Conservation (phyloP, 2,329 filamentous ascomycete species). For the Meredithiella fracta region DNA sequence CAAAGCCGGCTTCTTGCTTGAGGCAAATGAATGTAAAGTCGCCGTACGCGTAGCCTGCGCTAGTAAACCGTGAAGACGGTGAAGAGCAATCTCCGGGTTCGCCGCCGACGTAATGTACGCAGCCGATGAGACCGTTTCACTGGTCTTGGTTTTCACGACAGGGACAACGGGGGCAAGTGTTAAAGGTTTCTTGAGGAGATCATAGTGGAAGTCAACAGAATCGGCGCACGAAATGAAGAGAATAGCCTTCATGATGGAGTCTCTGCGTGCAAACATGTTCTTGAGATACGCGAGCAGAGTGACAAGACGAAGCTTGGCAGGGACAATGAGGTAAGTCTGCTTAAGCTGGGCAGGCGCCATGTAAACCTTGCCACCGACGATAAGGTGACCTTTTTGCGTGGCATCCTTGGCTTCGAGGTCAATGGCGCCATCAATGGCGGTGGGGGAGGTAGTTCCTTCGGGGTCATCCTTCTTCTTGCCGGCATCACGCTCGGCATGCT, state of each 20-base stretch:
- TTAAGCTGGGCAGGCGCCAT: constrained; percentile 83
- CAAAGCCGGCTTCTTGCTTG: constrained; percentile 57
- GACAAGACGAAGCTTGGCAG: constrained; percentile 79
- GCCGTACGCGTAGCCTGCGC: constrained; percentile 74
- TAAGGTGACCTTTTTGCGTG: constrained; percentile 1
- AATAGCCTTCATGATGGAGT: constrained; percentile 90
- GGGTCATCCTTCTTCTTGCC: constrained; percentile 27
- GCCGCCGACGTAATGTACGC: constrained; percentile 58
- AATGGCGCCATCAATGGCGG: constrained; percentile 2
- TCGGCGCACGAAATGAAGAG: constrained; percentile 95
- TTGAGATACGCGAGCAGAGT: constrained; percentile 73
- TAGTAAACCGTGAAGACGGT: constrained; percentile 83
- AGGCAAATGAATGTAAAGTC: constrained; percentile 66
- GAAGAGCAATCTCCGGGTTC: constrained; percentile 57
- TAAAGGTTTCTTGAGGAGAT: constrained; percentile 39
- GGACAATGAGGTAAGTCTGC: constrained; percentile 74
- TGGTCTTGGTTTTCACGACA: constrained; percentile 21
- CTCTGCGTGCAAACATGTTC: constrained; percentile 71
- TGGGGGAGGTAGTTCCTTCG: not conserved
- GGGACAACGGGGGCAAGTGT: constrained; percentile 17
- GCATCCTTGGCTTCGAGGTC: constrained; percentile 8
- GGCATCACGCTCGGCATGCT: constrained; percentile 20
- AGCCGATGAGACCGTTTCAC: constrained; percentile 50
- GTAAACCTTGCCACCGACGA: constrained; percentile 32
- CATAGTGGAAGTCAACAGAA: constrained; percentile 91